These are phyloP conservation scores for Ajuga chamaepitys DNA, from an alignment of 257 asterid genomes.

Conservation along the genomic window DNA sequence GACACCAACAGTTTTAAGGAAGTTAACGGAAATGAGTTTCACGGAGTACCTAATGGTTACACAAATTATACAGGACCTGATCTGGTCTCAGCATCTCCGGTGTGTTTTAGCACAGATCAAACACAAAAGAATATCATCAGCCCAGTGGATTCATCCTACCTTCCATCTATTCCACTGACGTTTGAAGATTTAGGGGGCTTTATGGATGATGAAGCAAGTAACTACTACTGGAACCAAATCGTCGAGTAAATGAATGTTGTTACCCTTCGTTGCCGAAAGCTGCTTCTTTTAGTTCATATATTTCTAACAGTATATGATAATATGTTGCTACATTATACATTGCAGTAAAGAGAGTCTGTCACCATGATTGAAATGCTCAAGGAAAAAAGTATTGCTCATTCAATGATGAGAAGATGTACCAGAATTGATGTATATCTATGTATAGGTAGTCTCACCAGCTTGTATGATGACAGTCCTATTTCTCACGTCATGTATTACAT, in stretches of 20 bases:
- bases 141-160: constrained; percentile 7
- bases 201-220: constrained; percentile 27
- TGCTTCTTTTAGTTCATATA: not conserved
- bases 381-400: not conserved
- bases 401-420: not conserved
- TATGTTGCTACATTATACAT: not conserved
- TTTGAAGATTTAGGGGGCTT: constrained; percentile 23
- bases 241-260: constrained; percentile 16
- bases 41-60: not conserved
- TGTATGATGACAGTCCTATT: not conserved
- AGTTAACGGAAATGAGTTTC: not conserved
- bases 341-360: constrained; percentile 12
- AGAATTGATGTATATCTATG: not conserved
- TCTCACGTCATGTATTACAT: constrained; percentile 7
- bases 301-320: not conserved
- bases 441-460: not conserved
- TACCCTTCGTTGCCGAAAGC: not conserved
- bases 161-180: constrained; percentile 13
- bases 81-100: constrained; percentile 18
- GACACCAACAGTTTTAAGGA: not conserved
- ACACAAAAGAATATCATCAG: not conserved
- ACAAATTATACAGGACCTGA: constrained; percentile 12
- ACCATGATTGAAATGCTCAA: constrained; percentile 1
- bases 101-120: constrained; percentile 11
- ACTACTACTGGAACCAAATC: constrained; percentile 31